Evolutionary conservation across 139 green algal genomes (phyloP), one percentile per base, ranked within the genome.

Genomic region (Coelastrella sp.): DNA sequence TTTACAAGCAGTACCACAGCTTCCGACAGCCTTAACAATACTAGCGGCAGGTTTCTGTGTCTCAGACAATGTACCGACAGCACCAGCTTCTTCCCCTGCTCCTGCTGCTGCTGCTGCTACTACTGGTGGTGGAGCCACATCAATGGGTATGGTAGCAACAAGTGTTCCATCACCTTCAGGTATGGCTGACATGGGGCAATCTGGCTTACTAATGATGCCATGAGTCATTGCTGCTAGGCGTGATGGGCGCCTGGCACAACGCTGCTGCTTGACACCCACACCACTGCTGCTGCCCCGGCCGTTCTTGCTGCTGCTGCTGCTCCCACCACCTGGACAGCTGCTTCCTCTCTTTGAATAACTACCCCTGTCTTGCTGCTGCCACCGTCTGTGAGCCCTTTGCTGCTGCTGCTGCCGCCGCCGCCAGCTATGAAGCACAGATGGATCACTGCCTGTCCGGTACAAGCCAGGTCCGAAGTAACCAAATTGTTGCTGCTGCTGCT

Each of bases 181-280:
- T 23, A 40, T 6, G 15, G 27, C 17, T 45, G 62, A 40, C 3
- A n/a, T n/a, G n/a, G n/a, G n/a, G n/a, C n/a, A n/a, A 23, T 13
- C 45, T 57, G 45, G 45, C 45, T 25, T 40, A 2, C 53, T 19
- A 3, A 64, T 9, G 21, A 19, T 64, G 27, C 19, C 53, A 64
- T 34, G 21, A 9, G 53, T 64, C 53, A 64, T 64, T 32, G 53
- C 53, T 32, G 53, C 53, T 21, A 64, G 30, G 11, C 53, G 53
- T 32, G 53, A 64, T 64, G 53, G 53, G 27, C 62, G 62, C 23
- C 59, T 67, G 59, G n/a, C n/a, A n/a, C n/a, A n/a, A n/a, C n/a
- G 23, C 59, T 34, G 25, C 11, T 19, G 30, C 32, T 38, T 32
- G 27, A 23, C 62, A 19, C 11, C 27, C 23, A 6, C 27, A 41